Conservation (phyloP, 2,329 filamentous ascomycete genomes). For the Ophiostoma tasmaniense region DNA sequence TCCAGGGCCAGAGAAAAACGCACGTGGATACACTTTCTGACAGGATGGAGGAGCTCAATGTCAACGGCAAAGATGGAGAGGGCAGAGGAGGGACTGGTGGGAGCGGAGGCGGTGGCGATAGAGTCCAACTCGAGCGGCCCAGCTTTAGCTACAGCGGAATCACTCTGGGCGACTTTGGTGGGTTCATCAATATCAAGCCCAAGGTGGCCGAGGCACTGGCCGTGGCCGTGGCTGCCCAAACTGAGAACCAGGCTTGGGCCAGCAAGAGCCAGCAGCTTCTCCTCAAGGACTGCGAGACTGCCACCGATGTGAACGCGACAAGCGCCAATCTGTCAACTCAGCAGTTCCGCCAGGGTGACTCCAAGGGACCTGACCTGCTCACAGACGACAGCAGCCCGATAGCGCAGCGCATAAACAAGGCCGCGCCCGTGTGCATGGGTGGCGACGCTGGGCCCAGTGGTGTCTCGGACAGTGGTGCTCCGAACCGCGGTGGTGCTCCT, state of each 20-base stretch:
- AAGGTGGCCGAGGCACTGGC: background rate
- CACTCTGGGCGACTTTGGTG: slow-evolving; percentile 17
- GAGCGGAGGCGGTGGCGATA: background rate
- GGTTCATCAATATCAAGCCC: slow-evolving; percentile 20
- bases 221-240: background rate
- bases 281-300: background rate
- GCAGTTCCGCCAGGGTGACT: slow-evolving; percentile 22
- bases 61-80: background rate
- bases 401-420: background rate
- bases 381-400: slow-evolving; percentile 15
- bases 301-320: background rate
- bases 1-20: background rate
- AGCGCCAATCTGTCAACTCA: background rate
- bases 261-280: background rate
- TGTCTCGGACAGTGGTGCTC: background rate
- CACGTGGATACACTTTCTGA: background rate
- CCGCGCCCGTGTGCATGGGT: slow-evolving; percentile 2
- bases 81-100: background rate
- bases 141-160: slow-evolving; percentile 16
- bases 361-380: slow-evolving; percentile 20
- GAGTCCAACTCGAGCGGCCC: slow-evolving; percentile 9
- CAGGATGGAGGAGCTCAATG: background rate
- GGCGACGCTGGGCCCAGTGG: background rate
- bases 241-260: background rate
- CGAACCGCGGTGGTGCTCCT: background rate